Conservation (phyloP, 2,329 filamentous ascomycete genomes). For the Fusarium caatingaense region DNA sequence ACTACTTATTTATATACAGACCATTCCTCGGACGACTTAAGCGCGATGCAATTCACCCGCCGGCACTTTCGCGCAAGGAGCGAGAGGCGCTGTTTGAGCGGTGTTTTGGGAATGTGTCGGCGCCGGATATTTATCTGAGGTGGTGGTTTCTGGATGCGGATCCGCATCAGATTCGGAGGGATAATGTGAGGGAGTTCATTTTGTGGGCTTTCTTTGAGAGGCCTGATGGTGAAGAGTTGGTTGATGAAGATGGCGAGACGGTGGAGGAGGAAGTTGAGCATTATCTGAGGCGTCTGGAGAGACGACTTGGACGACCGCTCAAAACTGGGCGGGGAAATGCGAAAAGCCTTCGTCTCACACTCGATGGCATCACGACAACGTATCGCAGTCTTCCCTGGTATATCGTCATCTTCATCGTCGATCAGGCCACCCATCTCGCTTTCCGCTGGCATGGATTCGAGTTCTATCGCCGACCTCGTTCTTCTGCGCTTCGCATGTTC, state of each 20-base stretch:
- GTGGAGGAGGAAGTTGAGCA: conserved; percentile 57
- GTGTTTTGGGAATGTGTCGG: conserved; percentile 65
- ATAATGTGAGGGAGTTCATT: conserved; percentile 76
- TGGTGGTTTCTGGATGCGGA: conserved; percentile 75
- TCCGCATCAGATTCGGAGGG: conserved; percentile 67
- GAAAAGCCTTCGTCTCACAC: conserved; percentile 69
- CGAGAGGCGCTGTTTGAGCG: conserved; percentile 67
- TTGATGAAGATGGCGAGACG: conserved; percentile 45
- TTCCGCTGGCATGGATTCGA: conserved; percentile 63
- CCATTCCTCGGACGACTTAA: conserved; percentile 57
- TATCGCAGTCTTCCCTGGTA: conserved; percentile 76
- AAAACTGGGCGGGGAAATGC: conserved; percentile 66
- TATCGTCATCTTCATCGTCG: conserved; percentile 64
- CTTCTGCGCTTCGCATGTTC: conserved; percentile 57
- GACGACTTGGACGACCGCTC: conserved; percentile 62
- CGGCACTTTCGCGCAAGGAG: conserved; percentile 56
- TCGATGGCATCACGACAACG: conserved; percentile 71
- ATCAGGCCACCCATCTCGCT: conserved; percentile 60
- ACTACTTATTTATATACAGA: conserved; percentile 56
- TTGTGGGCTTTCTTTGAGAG: conserved; percentile 74
- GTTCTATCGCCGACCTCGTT: conserved; percentile 57
- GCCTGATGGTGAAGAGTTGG: conserved; percentile 40
- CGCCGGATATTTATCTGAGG: conserved; percentile 67
- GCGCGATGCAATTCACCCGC: conserved; percentile 55
- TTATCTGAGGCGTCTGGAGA: conserved; percentile 65